Percentiles rank a stretch among this genome's conserved stretches.
phyloP scores from a whole-genome alignment of 768 basidiomycete species.

The Tricholomella constricta region DNA sequence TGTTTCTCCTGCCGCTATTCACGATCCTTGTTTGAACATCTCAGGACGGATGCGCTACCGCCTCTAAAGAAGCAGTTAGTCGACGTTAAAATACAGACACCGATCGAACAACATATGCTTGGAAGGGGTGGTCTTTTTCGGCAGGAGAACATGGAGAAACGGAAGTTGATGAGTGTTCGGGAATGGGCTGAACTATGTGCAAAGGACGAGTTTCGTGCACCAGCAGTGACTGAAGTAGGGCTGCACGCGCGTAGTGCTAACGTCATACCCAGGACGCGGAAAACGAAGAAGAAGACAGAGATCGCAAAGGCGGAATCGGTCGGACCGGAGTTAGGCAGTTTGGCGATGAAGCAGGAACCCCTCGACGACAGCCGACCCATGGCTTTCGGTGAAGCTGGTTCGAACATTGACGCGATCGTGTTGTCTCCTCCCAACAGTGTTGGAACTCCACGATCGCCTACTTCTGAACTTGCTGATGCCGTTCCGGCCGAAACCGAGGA shows the following conservation, averaged over 20 bases:
- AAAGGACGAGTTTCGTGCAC: constrained; percentile 72
- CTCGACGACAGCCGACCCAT: constrained; percentile 36
- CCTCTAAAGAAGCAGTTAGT: constrained; percentile 69
- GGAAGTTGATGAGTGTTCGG: constrained; percentile 78
- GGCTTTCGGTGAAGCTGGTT: constrained; percentile 23
- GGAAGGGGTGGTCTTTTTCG: constrained; percentile 87
- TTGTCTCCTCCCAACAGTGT: constrained; percentile 46
- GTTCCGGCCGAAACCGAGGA: constrained; percentile 16
- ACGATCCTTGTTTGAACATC: constrained; percentile 24
- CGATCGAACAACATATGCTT: constrained; percentile 93
- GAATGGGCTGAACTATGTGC: constrained; percentile 84
- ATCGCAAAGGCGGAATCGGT: constrained; percentile 40
- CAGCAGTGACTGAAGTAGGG: constrained; percentile 70
- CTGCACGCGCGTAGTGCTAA: constrained; percentile 45
- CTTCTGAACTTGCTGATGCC: constrained; percentile 21
- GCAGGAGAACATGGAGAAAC: constrained; percentile 89
- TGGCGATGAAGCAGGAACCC: constrained; percentile 51
- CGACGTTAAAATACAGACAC: constrained; percentile 77
- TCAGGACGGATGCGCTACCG: constrained; percentile 73
- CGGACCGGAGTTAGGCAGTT: constrained; percentile 40
- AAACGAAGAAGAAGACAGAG: constrained; percentile 45
- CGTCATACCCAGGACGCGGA: constrained; percentile 35
- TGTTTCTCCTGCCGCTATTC: constrained; percentile 15
- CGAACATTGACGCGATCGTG: constrained; percentile 19
- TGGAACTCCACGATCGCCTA: constrained; percentile 31